Evolutionary conservation across 345 rosid genomes (phyloP), one percentile per base, ranked within the genome.

Genomic region (Psidium guajava): DNA sequence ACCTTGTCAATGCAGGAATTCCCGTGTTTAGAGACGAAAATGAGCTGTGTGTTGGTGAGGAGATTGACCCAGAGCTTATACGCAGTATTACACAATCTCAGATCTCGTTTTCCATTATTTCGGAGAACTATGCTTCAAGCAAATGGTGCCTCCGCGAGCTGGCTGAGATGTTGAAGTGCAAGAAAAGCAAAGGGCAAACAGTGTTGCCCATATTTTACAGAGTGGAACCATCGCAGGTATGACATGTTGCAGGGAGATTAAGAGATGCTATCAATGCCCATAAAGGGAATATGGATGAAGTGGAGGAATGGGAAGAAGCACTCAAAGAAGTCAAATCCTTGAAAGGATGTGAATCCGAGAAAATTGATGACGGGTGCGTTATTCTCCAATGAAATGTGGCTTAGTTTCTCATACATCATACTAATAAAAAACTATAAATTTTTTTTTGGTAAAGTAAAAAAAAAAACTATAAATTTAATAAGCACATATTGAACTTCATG

Each of bases 231-330:
- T 64, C 44, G 1, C 64, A 58, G 15, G 0, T 58, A 16, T 32
- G 0, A 25, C 1, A n/a, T 58, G 16, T 0, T 1, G 2, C 1
- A 1, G 16, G 64, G 32, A 12, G 32, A 58, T 58, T 0, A 32
- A 1, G 64, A 58, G 7, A 58, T 0, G 64, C 32, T 58, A 58
- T 58, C 18, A 0, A 58, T 5, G 64, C 64, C 12, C 32, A 58
- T n/a, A 11, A 25, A 58, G 5, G n/a, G 64, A 12, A 5, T n/a
- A n/a, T 0, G 3, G 5, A 58, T 12, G 16, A 16, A 25, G 64
- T 5, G 16, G n/a, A 58, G 28, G 64, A 58, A 58, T n/a, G 64
- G 64, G 32, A 25, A 11, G 64, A n/a, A 25, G 64, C 64, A 2
- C 64, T 58, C 47, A 69, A 9, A 69, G 80, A 69, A 69, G 47